Evolutionary conservation across 257 asterid species (phyloP), one percentile per base, ranked within the genome.

Genomic region (Misopates orontium): DNA sequence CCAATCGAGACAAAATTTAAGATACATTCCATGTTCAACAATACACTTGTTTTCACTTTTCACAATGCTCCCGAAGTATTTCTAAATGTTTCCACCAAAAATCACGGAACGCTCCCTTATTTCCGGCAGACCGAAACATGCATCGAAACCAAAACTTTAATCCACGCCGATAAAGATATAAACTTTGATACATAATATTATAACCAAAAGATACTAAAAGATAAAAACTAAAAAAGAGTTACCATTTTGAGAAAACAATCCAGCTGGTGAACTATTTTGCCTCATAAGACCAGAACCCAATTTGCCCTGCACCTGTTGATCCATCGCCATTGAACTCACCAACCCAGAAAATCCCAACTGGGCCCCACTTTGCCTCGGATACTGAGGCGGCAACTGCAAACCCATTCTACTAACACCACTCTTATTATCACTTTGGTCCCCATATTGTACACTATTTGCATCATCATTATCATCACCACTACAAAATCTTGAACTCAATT

Each of bases 241-340:
- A 87, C 95, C 95, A 82, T 65, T 82, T 82, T 80, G 90, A 67
- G 91, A 79, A 79, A 84, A 77, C 56, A 86, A 73, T 31, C 88
- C 95, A 76, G 91, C 76, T 62, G 97, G 96, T 11, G 90, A 84
- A 68, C 87, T 90, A 54, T 79, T 85, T 50, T 90, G 96, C 72
- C 95, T 81, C 83, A 69, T 24, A 52, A 87, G 82, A 60, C 64
- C 70, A 7, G 81, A 70, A 61, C 82, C 71, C 60, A 77, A 66
- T 66, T 70, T 78, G 1, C 48, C 53, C 71, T 61, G 75, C 47
- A 69, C 83, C 59, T 73, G 81, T 28, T 60, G 70, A 41, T 78
- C 79, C 79, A 72, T 47, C 39, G 6, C 25, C 76, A 79, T 56
- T 47, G 17, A n/a, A n/a, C n/a, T n/a, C n/a, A n/a, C n/a, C n/a